A percentile compares a stretch with the other conserved stretches of the same genome.
Conservation (phyloP, 1,284 basidiomycete species). For the Ceratobasidium papillatum region DNA sequence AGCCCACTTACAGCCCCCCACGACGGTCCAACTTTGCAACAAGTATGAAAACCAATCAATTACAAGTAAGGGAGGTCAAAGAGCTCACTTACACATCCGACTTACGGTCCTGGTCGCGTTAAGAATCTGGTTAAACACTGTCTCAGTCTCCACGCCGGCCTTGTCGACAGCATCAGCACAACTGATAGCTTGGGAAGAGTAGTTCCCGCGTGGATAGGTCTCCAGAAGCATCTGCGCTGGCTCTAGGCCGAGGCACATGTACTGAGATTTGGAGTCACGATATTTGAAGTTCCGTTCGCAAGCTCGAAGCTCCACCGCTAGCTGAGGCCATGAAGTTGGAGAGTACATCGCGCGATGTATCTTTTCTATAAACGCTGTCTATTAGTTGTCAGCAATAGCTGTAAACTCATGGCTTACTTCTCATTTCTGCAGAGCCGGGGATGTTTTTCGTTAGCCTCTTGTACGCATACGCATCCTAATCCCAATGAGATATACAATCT, state of each 20-base stretch:
- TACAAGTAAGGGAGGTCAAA: neutral
- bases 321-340: neutral
- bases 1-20: neutral
- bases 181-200: conserved; percentile 18
- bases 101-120: neutral
- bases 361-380: neutral
- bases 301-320: neutral
- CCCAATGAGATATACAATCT: too few relatives aligned
- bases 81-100: conserved; percentile 8
- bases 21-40: neutral
- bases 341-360: neutral
- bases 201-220: neutral
- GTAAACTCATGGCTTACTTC: neutral
- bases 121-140: conserved; percentile 6
- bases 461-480: too few relatives aligned
- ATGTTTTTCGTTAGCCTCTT: neutral
- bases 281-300: neutral
- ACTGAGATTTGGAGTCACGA: neutral
- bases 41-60: neutral
- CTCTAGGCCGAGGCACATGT: too few relatives aligned
- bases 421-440: neutral
- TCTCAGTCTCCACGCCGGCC: conserved; percentile 2
- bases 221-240: neutral
- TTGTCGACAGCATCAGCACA: conserved; percentile 42
- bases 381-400: neutral